Base-by-base conservation (phyloP, 2,329 filamentous ascomycete species). In the Pseudocercospora fuligena region DNA sequence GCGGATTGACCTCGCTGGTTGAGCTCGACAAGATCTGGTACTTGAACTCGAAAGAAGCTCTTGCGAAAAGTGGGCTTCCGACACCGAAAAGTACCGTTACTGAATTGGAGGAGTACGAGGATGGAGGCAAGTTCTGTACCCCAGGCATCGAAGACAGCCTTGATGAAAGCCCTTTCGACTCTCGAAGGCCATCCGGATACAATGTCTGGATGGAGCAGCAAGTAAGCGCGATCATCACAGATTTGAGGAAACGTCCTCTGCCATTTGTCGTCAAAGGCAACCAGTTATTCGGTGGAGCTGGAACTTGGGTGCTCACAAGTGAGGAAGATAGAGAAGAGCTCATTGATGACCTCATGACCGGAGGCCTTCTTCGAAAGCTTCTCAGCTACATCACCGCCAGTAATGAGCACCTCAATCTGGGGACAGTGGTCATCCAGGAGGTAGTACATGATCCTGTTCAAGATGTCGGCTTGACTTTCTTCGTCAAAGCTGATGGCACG, bases 261-360 rank as follows among this genome's bases (percentile, higher is more conserved):
- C 63, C 63, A n/a, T 56, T 65, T 29, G 63, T 65, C 7, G 63
- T 65, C 0, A 65, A 65, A 46, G 46, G 63, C 56, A 65, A 60
- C 27, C 63, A 65, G 16, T 60, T 46, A 0, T 65, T 65, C 27
- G 63, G 43, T 5, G 63, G 57, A 12, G 51, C 63, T 12, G 59
- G 63, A 2, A 65, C 63, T 1, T 60, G 56, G 27, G 53, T 65
- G 2, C 21, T 65, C 2, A n/a, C n/a, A n/a, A 46, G 58, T 27
- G 58, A 65, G 27, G 36, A 53, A 16, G 58, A 65, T 8, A 29
- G 63, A 21, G 47, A 57, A 9, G 25, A 43, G 8, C 49, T 65
- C 16, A 25, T 65, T n/a, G 21, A 61, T 5, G 33, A 49, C 25
- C 54, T 65, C 2, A 33, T 36, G 27, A 23, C 23, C 7, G 25